Percentiles rank a stretch among this genome's conserved stretches.
phyloP scores from a whole-genome alignment of 2,329 filamentous ascomycete genomes.

The Zasmidium cellare region DNA sequence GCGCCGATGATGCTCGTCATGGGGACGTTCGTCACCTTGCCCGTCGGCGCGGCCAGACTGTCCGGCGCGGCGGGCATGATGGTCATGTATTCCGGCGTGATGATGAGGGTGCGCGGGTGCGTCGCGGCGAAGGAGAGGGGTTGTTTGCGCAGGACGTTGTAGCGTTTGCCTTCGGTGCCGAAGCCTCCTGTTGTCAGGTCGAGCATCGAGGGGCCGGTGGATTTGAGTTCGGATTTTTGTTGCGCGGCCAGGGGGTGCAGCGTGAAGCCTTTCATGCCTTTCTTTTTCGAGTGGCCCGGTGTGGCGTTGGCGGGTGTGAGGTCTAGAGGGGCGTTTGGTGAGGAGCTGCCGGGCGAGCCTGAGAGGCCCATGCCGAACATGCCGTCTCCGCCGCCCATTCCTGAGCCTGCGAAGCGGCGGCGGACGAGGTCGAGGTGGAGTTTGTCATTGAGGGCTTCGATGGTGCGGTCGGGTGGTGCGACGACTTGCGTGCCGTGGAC shows the following conservation, averaged over 20 bases:
- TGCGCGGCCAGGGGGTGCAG: conserved; percentile 64
- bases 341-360: conserved; percentile 68
- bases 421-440: conserved; percentile 74
- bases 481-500: conserved; percentile 72
- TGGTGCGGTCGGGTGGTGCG: conserved; percentile 73
- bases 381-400: conserved; percentile 46
- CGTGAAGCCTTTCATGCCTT: conserved; percentile 33
- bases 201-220: conserved; percentile 21
- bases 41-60: conserved; percentile 41
- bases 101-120: conserved; percentile 73
- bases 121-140: conserved; percentile 76
- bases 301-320: conserved; percentile 44
- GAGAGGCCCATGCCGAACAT: conserved; percentile 69
- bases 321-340: conserved; percentile 66
- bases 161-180: conserved; percentile 57
- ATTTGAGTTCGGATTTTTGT: conserved; percentile 31
- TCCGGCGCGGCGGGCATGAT: conserved; percentile 65
- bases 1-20: conserved; percentile 80
- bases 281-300: conserved; percentile 35
- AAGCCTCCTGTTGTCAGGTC: conserved; percentile 45
- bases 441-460: conserved; percentile 74
- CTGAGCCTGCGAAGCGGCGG: conserved; percentile 60
- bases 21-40: conserved; percentile 75
- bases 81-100: conserved; percentile 84
- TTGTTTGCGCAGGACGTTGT: conserved; percentile 78